Percentiles rank a stretch among this genome's conserved stretches.
Evolutionary conservation across 2,329 filamentous ascomycete genomes (phyloP).

Genomic region (Cytospora mali): DNA sequence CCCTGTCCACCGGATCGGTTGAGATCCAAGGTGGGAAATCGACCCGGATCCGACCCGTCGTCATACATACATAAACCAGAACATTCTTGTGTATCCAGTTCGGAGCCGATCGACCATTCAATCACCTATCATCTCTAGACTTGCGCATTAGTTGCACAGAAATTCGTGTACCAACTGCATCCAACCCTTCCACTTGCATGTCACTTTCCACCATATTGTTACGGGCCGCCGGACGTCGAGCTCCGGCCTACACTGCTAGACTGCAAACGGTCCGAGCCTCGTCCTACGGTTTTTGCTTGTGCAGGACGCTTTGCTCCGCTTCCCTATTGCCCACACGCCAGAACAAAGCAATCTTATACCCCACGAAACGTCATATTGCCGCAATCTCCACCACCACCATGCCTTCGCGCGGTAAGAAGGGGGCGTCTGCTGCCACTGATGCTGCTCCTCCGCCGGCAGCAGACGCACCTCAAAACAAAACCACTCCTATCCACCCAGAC

Average conservation of each 20-base stretch:
- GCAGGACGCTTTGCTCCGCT: conserved; percentile 1
- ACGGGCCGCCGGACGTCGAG: conserved; percentile 6
- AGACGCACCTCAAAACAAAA: not conserved
- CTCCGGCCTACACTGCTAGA: conserved; percentile 6
- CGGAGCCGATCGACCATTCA: not conserved
- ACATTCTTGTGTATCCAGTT: not conserved
- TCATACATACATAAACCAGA: not conserved
- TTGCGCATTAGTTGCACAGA: not conserved
- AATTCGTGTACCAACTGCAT: not conserved
- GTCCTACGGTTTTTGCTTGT: not conserved
- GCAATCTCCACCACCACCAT: conserved; percentile 13
- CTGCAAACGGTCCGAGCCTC: not conserved
- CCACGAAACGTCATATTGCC: conserved; percentile 22
- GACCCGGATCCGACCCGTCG: not conserved
- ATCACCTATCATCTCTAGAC: not conserved
- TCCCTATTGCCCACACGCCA: not conserved
- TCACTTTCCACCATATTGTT: conserved; percentile 1
- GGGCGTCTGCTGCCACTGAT: not conserved
- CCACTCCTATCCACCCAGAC: not conserved
- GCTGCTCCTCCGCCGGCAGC: not conserved
- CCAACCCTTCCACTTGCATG: conserved; percentile 8
- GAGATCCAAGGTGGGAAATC: not conserved
- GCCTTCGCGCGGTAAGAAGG: conserved; percentile 20
- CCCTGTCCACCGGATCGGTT: not conserved
- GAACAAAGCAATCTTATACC: not conserved